Base-by-base conservation (phyloP, 2,329 filamentous ascomycete genomes). In the Drechmeria coniospora region DNA sequence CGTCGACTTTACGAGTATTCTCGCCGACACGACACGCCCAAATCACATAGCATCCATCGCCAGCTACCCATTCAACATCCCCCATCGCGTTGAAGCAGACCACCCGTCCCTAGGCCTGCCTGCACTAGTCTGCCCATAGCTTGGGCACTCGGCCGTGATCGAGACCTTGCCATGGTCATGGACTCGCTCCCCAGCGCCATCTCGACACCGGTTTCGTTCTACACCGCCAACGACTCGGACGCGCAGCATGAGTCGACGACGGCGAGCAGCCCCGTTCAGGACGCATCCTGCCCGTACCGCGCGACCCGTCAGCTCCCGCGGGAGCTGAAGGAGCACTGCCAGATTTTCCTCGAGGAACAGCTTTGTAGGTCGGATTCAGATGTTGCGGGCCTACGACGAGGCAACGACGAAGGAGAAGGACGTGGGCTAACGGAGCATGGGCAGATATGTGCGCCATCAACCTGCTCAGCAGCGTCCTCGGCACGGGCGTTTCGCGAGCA, bases 311-410 rank as follows among this genome's bases (percentile, higher is more conserved):
- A 54, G 23, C 52, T 84, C 9, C 69, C 74, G 1, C 68, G 63
- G 32, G 72, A 79, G 40, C 52, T 86, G 12, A 67, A 63, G 30
- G 59, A 71, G 32, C 74, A 82, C 41, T 72, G 69, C 38, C 68
- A 71, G 32, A 77, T 82, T 24, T 79, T 78, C 45, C 58, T 87
- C 0, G 80, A 87, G 49, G 80, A 87, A 50, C 63, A 72, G 32
- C 65, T 84, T 16, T 78, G 74, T 76, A 56, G 31, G 61, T 14
- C 7, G 3, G 12, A n/a, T n/a, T n/a, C n/a, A n/a, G n/a, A n/a
- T n/a, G n/a, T n/a, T n/a, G n/a, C n/a, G n/a, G n/a, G n/a, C n/a
- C n/a, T n/a, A n/a, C n/a, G n/a, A n/a, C n/a, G n/a, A n/a, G n/a
- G n/a, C n/a, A n/a, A n/a, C n/a, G n/a, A n/a, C n/a, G n/a, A n/a